phyloP scores from a whole-genome alignment of 139 green algal genomes.

The Parachlorella kessleri region DNA sequence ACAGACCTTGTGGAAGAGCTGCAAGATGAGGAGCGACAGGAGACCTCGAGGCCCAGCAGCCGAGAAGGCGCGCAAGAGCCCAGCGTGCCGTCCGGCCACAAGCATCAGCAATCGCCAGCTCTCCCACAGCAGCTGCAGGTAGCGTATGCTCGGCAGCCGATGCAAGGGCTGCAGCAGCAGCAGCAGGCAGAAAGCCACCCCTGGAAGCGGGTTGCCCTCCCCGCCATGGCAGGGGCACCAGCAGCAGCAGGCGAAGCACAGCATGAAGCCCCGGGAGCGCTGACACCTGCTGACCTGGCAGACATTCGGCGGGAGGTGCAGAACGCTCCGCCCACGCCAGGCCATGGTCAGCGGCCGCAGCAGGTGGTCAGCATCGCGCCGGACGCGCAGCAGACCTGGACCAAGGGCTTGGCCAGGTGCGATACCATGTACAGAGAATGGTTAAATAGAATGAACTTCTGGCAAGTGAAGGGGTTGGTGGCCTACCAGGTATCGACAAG shows the following conservation, averaged over 20 bases:
- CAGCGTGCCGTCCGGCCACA: too few species aligned
- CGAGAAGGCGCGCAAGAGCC: too few species aligned
- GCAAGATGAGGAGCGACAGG: too few species aligned
- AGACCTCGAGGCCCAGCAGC: too few species aligned
- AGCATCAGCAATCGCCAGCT: too few species aligned
- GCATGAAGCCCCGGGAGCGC: too few species aligned
- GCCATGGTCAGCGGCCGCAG: not conserved
- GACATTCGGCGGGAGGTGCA: slow-evolving; percentile 7
- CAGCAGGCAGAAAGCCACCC: not conserved
- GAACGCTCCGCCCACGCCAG: not conserved
- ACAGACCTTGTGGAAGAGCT: too few species aligned
- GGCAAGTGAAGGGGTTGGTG: not conserved
- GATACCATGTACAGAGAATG: not conserved
- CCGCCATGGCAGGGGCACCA: not conserved
- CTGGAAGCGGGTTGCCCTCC: not conserved
- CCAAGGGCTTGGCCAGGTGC: slow-evolving; percentile 10
- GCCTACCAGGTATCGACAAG: not conserved
- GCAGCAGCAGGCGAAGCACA: too few species aligned
- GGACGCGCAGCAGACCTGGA: not conserved
- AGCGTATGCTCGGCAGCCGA: too few species aligned
- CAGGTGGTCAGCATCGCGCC: slow-evolving; percentile 14
- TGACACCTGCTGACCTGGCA: slow-evolving; percentile 13
- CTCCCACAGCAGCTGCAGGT: too few species aligned
- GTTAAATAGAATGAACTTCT: not conserved
- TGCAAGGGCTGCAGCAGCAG: not conserved